These are phyloP conservation scores for Tausonia pullulans DNA, from an alignment of 1,284 basidiomycete genomes.

Conservation along the genomic window DNA sequence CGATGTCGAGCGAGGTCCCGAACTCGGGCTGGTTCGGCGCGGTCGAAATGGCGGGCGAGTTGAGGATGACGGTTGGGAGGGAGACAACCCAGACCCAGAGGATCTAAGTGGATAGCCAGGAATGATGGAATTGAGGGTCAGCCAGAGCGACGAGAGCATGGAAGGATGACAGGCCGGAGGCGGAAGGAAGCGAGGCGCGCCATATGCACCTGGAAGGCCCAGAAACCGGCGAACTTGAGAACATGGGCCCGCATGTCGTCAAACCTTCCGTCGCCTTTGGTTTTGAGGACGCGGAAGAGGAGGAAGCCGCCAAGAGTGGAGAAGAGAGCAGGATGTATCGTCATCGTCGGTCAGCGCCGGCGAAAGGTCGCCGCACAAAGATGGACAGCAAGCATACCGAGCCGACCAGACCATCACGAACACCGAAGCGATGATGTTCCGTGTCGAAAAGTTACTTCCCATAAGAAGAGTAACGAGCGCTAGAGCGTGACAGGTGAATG, in stretches of 20 bases:
- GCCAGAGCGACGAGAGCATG: too few species aligned
- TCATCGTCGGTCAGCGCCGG: too few species aligned
- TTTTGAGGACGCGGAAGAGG: slow-evolving; percentile 54
- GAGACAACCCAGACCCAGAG: slow-evolving; percentile 55
- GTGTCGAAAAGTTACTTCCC: slow-evolving; percentile 19
- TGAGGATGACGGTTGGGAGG: slow-evolving; percentile 49
- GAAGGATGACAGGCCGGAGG: too few species aligned
- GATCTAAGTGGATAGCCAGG: slow-evolving; percentile 13
- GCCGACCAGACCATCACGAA: slow-evolving; percentile 55
- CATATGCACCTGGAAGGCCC: slow-evolving; percentile 40
- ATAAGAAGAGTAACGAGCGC: slow-evolving; percentile 33
- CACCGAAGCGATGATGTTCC: slow-evolving; percentile 38
- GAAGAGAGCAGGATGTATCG: neutral
- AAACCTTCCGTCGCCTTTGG: slow-evolving; percentile 43
- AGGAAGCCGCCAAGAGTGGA: slow-evolving; percentile 42
- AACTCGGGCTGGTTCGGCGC: slow-evolving; percentile 44
- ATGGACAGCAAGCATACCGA: slow-evolving; percentile 31
- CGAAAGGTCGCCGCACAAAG: neutral
- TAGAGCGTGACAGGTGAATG: slow-evolving; percentile 7
- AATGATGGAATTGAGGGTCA: too few species aligned
- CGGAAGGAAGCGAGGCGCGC: neutral
- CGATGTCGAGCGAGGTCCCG: slow-evolving; percentile 54
- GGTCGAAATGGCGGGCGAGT: slow-evolving; percentile 51
- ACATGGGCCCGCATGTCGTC: slow-evolving; percentile 53
- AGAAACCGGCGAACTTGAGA: slow-evolving; percentile 49